Evolutionary conservation across 2,329 filamentous ascomycete species (phyloP), one percentile per base, ranked within the genome.

Genomic region (Pseudogymnoascus verrucosus): DNA sequence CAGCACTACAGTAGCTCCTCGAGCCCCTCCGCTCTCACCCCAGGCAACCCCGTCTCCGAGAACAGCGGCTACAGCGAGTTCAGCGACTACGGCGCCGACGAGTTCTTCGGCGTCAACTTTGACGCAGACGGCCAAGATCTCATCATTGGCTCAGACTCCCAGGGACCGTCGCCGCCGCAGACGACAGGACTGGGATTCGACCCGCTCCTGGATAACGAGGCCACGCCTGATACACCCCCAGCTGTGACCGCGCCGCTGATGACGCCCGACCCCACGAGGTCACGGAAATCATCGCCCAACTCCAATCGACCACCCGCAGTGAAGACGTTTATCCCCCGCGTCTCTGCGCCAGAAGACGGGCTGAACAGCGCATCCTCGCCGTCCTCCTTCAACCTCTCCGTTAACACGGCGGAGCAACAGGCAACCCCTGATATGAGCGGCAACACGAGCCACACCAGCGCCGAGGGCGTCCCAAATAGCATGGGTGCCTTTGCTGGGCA

Each of bases 61-160:
- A 61, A 62, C 12, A 39, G 62, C 59, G 62, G 71, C 62, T 60
- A 60, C 39, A 64, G 62, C 54, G 64, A 63, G 14, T 40, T 64
- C 36, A 62, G 62, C 62, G 71, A 74, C 28, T 67, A 69, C 63
- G 68, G 68, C 61, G 70, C 72, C 6, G 72, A 74, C 65, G 68
- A 68, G 31, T 74, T 72, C 68, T 70, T 71, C 42, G 71, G 72
- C 8, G 72, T 74, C n/a, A 70, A 74, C 67, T 74, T 74, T 51
- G 69, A 70, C 66, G 69, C 67, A 34, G 68, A 68, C 16, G 68
- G 69, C 28, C 67, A 68, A 19, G 67, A 68, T 67, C 67, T 67
- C 44, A n/a, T 51, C 44, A 51, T 51, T 51, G 44, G 44, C 44
- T 10, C 44, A 23, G 23, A 51, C 7, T 28, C 23, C 1, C 44